phyloP scores from a whole-genome alignment of 176 grass and related monocot species.

The Metroxylon sagu region DNA sequence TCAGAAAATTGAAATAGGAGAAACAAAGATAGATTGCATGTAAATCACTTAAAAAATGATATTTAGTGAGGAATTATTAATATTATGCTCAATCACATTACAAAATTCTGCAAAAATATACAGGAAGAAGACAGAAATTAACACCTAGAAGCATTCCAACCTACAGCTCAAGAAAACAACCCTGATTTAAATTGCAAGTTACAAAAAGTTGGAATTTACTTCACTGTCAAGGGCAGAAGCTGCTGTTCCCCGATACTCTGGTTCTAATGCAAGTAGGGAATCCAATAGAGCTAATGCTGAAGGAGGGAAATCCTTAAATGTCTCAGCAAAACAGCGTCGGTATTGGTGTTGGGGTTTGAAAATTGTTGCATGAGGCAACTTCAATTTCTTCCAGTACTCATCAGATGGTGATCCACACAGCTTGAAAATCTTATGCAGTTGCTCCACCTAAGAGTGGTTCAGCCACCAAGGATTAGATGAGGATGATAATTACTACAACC shows the following conservation, averaged over 20 bases:
- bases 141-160: too few species aligned
- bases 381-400: slow-evolving; percentile 63
- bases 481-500: background rate
- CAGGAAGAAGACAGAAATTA: too few species aligned
- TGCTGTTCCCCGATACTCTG: slow-evolving; percentile 36
- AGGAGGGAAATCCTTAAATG: slow-evolving; percentile 56
- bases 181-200: too few species aligned
- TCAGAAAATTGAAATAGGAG: too few species aligned
- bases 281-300: slow-evolving; percentile 40
- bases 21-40: too few species aligned
- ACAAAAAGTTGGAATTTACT: slow-evolving; percentile 9
- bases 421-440: slow-evolving; percentile 90
- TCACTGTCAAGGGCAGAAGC: slow-evolving; percentile 41
- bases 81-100: too few species aligned
- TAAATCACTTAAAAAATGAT: too few species aligned
- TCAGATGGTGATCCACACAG: slow-evolving; percentile 76
- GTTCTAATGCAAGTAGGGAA: slow-evolving; percentile 64
- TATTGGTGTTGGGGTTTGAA: slow-evolving; percentile 73
- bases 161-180: too few species aligned
- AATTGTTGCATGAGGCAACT: slow-evolving; percentile 54
- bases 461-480: background rate
- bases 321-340: slow-evolving; percentile 41
- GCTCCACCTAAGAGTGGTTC: slow-evolving; percentile 43
- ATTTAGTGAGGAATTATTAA: too few species aligned
- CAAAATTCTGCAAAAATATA: too few species aligned